Evolutionary conservation across 2,329 filamentous ascomycete genomes (phyloP), one percentile per base, ranked within the genome.

Genomic region (Xylaria sp.): DNA sequence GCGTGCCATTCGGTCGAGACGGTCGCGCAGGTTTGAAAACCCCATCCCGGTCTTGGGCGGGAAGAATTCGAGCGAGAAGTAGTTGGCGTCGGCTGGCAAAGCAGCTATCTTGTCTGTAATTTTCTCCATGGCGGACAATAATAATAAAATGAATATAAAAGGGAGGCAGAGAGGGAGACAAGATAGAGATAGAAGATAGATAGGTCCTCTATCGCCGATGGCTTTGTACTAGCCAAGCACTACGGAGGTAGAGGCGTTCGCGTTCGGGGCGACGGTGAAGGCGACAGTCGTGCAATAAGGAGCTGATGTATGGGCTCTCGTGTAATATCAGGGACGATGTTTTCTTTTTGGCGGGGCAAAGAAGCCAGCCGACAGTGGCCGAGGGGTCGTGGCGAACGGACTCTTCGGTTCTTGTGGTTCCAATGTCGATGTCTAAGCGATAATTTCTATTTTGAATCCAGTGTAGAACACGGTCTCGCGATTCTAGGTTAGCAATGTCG

Each of bases 1-100:
- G 72, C 93, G 90, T 59, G 96, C 91, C 96, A 99, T 98, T 79
- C 96, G 94, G 80, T 97, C 92, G 68, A 99, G 89, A 78, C 96
- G 94, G 73, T 93, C 92, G 79, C 95, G 92, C 64, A 99, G 89
- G 81, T 99, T 99, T 71, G 93, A 91, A 77, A 96, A 97, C 73
- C 96, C 96, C 90, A 97, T 97, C 70, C 91, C 87, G 56, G 96
- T 99, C 85, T 98, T 99, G 72, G 96, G 96, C 74, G 96, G 96
- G 84, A 99, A 99, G 89, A 99, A 99, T 84, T 99, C 96, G 82
- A 98, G 91, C 57, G 96, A 98, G 83, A 97, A 97, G 85, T 96
- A 98, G 79, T 88, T 90, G 73, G 89, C 88, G 81, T 93, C 89
- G 72, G 91, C 88, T 80, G 93, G 92, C 83, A 99, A 84, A 70